Conservation (phyloP, 305 asterid genomes). For the Ilex paraguariensis region DNA sequence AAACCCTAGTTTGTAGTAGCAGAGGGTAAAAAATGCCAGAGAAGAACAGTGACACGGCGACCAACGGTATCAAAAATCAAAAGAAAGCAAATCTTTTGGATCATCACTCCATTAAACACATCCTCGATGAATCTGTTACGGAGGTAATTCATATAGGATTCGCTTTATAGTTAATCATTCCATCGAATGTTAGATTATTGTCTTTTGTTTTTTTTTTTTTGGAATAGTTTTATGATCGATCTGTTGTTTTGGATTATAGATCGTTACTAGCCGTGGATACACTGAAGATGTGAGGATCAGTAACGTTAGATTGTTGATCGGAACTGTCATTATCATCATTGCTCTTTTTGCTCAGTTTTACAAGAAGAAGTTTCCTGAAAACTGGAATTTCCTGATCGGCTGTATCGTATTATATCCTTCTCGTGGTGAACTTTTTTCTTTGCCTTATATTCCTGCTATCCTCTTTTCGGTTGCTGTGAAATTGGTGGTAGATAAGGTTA, state of each 20-base stretch:
- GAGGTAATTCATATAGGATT: constrained; percentile 41
- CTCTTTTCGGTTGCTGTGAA: no score
- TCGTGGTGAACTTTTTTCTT: neutral
- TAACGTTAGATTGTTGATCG: constrained; percentile 64
- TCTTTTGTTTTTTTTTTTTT: no score
- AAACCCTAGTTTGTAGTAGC: neutral
- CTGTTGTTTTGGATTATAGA: constrained; percentile 24
- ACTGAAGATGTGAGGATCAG: constrained; percentile 76
- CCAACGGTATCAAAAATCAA: constrained; percentile 26
- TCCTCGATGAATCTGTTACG: constrained; percentile 83
- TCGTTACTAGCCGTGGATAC: constrained; percentile 80
- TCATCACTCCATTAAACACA: constrained; percentile 76
- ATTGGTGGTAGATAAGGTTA: no score
- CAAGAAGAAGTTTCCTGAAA: constrained; percentile 82
- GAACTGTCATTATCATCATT: constrained; percentile 51
- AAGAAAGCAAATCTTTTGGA: constrained; percentile 82
- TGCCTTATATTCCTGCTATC: no score
- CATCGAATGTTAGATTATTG: no score
- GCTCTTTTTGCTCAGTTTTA: constrained; percentile 93
- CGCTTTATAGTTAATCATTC: no score
- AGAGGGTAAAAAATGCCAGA: neutral
- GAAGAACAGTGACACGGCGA: neutral
- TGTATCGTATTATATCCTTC: constrained; percentile 85
- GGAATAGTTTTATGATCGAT: neutral
- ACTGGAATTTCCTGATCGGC: constrained; percentile 64